phyloP scores from a whole-genome alignment of 192 early-diverging fungal species.

The Gamsiella multidivaricata region DNA sequence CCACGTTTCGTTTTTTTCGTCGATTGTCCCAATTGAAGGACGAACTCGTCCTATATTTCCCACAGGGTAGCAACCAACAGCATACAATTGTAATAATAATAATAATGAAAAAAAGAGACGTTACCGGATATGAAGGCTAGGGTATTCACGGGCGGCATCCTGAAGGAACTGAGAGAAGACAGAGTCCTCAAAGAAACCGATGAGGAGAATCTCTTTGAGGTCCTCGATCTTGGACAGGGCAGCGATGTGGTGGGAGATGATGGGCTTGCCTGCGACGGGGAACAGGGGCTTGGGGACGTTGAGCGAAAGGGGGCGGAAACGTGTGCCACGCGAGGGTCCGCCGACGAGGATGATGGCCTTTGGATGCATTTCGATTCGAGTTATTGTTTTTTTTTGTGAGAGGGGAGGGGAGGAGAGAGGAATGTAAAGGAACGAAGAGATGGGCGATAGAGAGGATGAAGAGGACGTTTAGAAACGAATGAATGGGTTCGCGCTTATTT shows the following conservation, averaged over 20 bases:
- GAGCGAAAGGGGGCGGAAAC: conserved; percentile 97
- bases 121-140: conserved; percentile 85
- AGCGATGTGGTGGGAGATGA: conserved; percentile 97
- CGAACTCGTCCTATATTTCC: conserved; percentile 10
- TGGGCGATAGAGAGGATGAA: conserved; percentile 1
- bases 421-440: neutral
- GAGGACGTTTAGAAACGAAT: neutral
- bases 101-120: conserved; percentile 2
- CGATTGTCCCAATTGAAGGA: neutral
- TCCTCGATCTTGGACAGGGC: conserved; percentile 89
- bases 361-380: conserved; percentile 37
- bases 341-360: conserved; percentile 98
- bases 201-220: conserved; percentile 92
- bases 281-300: conserved; percentile 98
- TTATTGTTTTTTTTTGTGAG: neutral
- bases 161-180: conserved; percentile 93
- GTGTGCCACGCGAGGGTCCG: conserved; percentile 95
- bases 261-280: conserved; percentile 94
- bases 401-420: neutral
- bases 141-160: conserved; percentile 88
- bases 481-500: neutral
- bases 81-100: neutral
- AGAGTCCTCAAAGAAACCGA: conserved; percentile 97
- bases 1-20: conserved; percentile 14
- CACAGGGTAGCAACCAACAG: too few species aligned